Base-by-base conservation (phyloP, 805 yeast genomes). In the Lipomyces spencermartinsiae region DNA sequence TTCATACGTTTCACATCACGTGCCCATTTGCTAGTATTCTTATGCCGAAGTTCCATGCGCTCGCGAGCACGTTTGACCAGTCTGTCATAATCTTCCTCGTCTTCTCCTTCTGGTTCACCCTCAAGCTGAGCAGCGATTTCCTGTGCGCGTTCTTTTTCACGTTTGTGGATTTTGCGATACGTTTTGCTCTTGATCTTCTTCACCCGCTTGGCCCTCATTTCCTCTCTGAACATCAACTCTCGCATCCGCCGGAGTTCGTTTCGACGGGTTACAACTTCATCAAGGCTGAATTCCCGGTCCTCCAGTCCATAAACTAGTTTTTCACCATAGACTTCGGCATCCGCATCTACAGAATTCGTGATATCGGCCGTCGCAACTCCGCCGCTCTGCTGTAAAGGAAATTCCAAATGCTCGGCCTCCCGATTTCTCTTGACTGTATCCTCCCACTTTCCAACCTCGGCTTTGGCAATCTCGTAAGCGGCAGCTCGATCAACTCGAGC, bases 211-310 rank as follows among this genome's bases (percentile, higher is more conserved):
- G 98, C 93, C 75, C 91, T 89, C 76, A 89, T 86, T 81, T 94
- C 98, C 75, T 94, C 98, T 74, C 98, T 85, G 81, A 93, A 95
- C 97, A 94, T 92, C 71, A 94, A 85, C 77, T 95, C 99, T 71
- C 99, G 86, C 97, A 93, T 92, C 75, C 90, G 80, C 73, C 98
- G 86, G 73, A 94, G 83, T 79, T 94, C 97, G 67, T 87, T 86
- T 7, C 95, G 89, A 68, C 96, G 84, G 76, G 88, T 87, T 64
- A 82, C 80, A 81, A 94, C 80, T 61, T 95, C 98, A 69, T 90
- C 96, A 34, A 89, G 85, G 0, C 95, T 84, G 78, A 94, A 80
- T 75, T 89, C 89, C 1, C 97, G 93, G 1, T 91, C 87, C 7
- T 91, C 93, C 46, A 92, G 84, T 85, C 83, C 63, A 92, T 87